Evolutionary conservation across 208 protist genomes (phyloP), one percentile per base, ranked within the genome.

Genomic region (Herpetomonas tarakana): DNA sequence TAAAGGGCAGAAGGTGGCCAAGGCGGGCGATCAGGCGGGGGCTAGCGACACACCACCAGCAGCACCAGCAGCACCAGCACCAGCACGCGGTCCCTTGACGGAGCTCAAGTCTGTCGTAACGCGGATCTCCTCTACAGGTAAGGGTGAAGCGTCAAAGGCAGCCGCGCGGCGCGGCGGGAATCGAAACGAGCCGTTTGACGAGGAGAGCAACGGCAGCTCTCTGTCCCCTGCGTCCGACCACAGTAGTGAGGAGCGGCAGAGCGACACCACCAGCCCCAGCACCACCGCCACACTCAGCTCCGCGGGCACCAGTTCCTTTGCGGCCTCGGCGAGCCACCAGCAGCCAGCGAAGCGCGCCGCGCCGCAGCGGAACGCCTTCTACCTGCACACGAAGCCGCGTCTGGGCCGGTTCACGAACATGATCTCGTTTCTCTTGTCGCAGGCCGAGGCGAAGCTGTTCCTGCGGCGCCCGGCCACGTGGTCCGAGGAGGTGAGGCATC

Each of bases 361-460:
- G 11, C 14, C 3, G 21, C 19, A 9, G 35, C 35, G n/a, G n/a
- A n/a, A n/a, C n/a, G 12, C 25, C 16, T 35, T 50, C 16, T 70
- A 71, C 44, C 73, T 66, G 62, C 26, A 58, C 50, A 60, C 52
- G 0, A 30, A 60, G 38, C 67, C 73, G 9, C 53, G 38, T 1
- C 52, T 49, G 12, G 68, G 68, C 1, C 59, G 64, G n/a, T 79
- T 68, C 52, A 53, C 62, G 29, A 49, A 59, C n/a, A 57, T 79
- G 11, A 71, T 79, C 29, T 38, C 57, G 16, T 74, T 61, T 62
- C 59, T 79, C 30, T 52, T 79, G 52, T 19, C 7, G 11, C 67
- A 55, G 18, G 68, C 57, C 18, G 58, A 69, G 6, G 6, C 14
- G 35, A 53, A 28, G 50, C 28, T 38, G 58, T 18, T 65, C 57